Percentiles rank a stretch among this genome's conserved stretches.
These are phyloP conservation scores for Fusarium armeniacum DNA, from an alignment of 2,329 filamentous ascomycete species.

Conservation along the genomic window DNA sequence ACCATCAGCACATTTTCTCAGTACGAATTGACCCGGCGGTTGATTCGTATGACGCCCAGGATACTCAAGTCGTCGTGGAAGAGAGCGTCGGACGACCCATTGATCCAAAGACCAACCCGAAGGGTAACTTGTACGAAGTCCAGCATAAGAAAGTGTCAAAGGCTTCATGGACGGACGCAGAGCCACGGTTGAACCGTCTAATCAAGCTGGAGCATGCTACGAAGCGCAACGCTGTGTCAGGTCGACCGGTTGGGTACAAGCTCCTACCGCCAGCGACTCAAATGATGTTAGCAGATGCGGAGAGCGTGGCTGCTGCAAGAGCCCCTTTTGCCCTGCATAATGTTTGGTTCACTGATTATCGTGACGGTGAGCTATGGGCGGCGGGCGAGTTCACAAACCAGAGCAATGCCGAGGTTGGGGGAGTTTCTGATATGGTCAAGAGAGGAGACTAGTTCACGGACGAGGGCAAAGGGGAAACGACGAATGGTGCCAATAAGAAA, in stretches of 20 bases:
- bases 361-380: slow-evolving; percentile 65
- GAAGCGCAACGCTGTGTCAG: slow-evolving; percentile 62
- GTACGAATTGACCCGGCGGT: slow-evolving; percentile 75
- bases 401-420: slow-evolving; percentile 60
- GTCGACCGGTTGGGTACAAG: slow-evolving; percentile 66
- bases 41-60: slow-evolving; percentile 58
- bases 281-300: slow-evolving; percentile 61
- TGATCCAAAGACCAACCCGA: slow-evolving; percentile 69
- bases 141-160: slow-evolving; percentile 59
- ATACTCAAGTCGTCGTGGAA: slow-evolving; percentile 64
- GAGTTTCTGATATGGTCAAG: slow-evolving; percentile 62
- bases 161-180: slow-evolving; percentile 66
- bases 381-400: slow-evolving; percentile 67
- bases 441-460: slow-evolving; percentile 63
- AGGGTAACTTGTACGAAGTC: slow-evolving; percentile 72
- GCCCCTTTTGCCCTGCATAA: slow-evolving; percentile 63
- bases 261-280: slow-evolving; percentile 62
- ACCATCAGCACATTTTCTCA: slow-evolving; percentile 78
- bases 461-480: slow-evolving; percentile 24
- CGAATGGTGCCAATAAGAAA: slow-evolving; percentile 32
- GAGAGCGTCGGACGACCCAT: slow-evolving; percentile 55
- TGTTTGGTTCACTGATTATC: slow-evolving; percentile 64
- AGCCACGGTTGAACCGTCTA: slow-evolving; percentile 64
- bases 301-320: slow-evolving; percentile 59
- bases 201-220: slow-evolving; percentile 64